These are phyloP conservation scores for Ophiosphaerella korrae DNA, from an alignment of 2,329 filamentous ascomycete genomes.

Conservation along the genomic window DNA sequence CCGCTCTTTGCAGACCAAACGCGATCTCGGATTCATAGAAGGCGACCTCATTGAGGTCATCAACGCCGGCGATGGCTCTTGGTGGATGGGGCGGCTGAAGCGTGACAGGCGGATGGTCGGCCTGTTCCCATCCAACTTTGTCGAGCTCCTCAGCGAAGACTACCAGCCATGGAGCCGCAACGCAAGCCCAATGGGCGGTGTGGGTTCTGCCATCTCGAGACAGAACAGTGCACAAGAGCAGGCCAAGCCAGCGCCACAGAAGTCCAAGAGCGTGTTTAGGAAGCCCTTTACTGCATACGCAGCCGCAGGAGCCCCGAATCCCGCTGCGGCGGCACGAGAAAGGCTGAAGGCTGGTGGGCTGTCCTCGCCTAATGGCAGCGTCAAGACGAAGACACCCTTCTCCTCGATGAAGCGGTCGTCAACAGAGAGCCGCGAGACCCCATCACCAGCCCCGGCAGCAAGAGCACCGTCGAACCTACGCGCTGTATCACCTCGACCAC, in stretches of 20 bases:
- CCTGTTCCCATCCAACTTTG: slow-evolving; percentile 96
- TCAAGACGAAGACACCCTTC: slow-evolving; percentile 53
- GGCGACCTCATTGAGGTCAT: slow-evolving; percentile 97
- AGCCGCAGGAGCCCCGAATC: slow-evolving; percentile 49
- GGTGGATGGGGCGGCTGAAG: slow-evolving; percentile 94
- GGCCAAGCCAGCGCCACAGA: slow-evolving; percentile 51
- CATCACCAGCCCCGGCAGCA: slow-evolving; percentile 33
- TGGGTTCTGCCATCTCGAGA: slow-evolving; percentile 53
- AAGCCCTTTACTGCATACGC: slow-evolving; percentile 70
- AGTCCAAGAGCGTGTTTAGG: slow-evolving; percentile 62
- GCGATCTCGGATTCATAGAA: slow-evolving; percentile 95
- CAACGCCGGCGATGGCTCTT: slow-evolving; percentile 95
- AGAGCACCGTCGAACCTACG: slow-evolving; percentile 36
- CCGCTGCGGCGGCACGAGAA: slow-evolving; percentile 46
- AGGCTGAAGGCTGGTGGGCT: slow-evolving; percentile 39
- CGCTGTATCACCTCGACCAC: slow-evolving; percentile 49
- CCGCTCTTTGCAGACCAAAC: slow-evolving; percentile 66
- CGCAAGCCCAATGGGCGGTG: slow-evolving; percentile 53
- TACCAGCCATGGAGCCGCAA: slow-evolving; percentile 77
- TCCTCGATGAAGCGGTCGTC: slow-evolving; percentile 58
- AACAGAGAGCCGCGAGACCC: slow-evolving; percentile 39
- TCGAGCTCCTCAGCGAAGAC: slow-evolving; percentile 82
- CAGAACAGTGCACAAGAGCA: slow-evolving; percentile 55
- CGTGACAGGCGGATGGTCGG: slow-evolving; percentile 90
- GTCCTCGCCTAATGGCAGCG: slow-evolving; percentile 38